Evolutionary conservation across 305 asterid species (phyloP).

Genomic region (Fraxinus xanthoxyloides): DNA sequence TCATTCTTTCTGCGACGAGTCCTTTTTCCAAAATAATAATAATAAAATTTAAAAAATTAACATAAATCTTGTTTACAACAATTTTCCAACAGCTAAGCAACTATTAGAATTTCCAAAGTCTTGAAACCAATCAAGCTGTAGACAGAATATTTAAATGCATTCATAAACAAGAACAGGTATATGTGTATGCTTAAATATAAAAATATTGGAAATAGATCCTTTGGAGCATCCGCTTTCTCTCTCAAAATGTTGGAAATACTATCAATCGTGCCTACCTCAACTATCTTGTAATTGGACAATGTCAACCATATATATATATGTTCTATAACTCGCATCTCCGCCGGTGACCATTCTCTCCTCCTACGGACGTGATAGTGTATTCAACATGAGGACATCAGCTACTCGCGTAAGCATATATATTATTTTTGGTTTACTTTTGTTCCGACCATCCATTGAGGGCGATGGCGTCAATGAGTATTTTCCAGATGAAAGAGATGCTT

Average conservation of each 20-base stretch:
- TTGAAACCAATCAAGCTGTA: slow-evolving; percentile 33
- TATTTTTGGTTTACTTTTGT: slow-evolving; percentile 5
- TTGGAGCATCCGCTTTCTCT: slow-evolving; percentile 41
- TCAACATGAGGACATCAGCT: slow-evolving; percentile 22
- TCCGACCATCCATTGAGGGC: background rate
- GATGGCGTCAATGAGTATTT: slow-evolving; percentile 18
- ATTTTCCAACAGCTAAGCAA: slow-evolving; percentile 19
- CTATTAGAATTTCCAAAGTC: slow-evolving; percentile 1
- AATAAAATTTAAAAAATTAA: background rate
- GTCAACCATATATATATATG: background rate
- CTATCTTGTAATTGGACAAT: background rate
- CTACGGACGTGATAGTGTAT: background rate
- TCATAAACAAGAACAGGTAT: slow-evolving; percentile 24
- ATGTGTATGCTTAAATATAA: slow-evolving; percentile 10
- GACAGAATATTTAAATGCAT: slow-evolving; percentile 22
- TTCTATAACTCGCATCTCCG: background rate
- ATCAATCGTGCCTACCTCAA: slow-evolving; percentile 27
- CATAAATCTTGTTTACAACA: background rate
- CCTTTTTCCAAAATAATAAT: background rate
- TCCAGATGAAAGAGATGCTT: slow-evolving; percentile 56
- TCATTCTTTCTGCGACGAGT: background rate
- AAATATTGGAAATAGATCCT: slow-evolving; percentile 15
- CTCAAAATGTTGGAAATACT: slow-evolving; percentile 27
- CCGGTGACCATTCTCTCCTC: background rate
- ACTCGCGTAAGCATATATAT: slow-evolving; percentile 5